phyloP scores from a whole-genome alignment of 768 basidiomycete species.

The Panaeolus papilionaceus region DNA sequence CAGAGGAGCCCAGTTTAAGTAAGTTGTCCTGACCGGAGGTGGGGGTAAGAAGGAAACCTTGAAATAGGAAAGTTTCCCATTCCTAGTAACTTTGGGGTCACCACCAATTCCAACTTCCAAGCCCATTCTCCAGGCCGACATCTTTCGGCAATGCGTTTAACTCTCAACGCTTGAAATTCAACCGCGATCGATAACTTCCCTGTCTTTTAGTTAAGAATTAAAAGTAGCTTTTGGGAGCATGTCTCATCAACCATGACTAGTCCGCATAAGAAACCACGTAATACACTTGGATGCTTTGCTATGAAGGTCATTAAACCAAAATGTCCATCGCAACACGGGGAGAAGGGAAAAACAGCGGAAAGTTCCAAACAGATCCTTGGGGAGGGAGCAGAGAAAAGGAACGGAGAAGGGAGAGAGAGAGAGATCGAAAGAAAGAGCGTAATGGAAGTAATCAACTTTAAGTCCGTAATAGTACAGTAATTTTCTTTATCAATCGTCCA shows the following conservation, averaged over 20 bases:
- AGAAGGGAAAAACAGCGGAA: neutral
- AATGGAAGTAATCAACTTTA: neutral
- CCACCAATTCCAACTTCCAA: neutral
- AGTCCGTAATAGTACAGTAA: constrained; percentile 38
- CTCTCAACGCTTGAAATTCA: neutral
- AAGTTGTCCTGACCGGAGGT: neutral
- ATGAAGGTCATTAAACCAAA: constrained; percentile 6
- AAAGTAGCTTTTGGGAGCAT: no score
- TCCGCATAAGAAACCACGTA: neutral
- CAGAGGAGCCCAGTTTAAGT: neutral
- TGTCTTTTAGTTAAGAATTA: neutral
- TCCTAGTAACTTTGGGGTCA: neutral
- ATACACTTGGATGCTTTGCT: neutral
- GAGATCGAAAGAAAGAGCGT: neutral
- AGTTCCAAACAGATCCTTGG: neutral
- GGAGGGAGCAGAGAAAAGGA: neutral
- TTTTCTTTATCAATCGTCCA: constrained; percentile 26
- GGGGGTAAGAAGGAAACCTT: constrained; percentile 10
- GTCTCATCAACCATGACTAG: neutral
- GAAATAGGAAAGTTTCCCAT: neutral
- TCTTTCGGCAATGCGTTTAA: no score
- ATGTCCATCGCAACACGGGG: neutral
- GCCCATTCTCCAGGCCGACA: neutral
- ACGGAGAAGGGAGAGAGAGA: neutral
- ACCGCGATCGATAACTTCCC: neutral